Evolutionary conservation across 2,329 filamentous ascomycete genomes (phyloP).

Genomic region (Paecilomyces variotii): DNA sequence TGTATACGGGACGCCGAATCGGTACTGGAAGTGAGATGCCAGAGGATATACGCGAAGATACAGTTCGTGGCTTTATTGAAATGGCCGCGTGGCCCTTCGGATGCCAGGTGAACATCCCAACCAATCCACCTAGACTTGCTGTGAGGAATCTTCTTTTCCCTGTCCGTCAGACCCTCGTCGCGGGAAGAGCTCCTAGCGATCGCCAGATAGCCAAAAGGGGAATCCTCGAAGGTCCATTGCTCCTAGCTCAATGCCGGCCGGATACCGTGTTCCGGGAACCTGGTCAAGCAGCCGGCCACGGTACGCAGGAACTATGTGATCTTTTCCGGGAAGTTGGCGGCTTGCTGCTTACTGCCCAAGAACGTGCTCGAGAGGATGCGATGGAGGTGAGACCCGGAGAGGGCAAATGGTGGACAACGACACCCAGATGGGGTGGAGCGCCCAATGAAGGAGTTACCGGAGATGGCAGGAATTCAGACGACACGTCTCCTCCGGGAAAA

Average conservation of each 20-base stretch:
- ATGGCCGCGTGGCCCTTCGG: conserved; percentile 51
- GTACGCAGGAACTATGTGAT: conserved; percentile 41
- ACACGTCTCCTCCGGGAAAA: conserved; percentile 17
- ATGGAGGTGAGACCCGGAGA: conserved; percentile 44
- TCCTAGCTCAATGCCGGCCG: conserved; percentile 47
- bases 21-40: conserved; percentile 52
- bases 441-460: conserved; percentile 28
- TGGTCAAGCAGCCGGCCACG: conserved; percentile 19
- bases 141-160: conserved; percentile 47
- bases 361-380: conserved; percentile 49
- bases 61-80: conserved; percentile 49
- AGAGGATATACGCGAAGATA: conserved; percentile 48
- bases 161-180: conserved; percentile 48
- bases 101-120: conserved; percentile 43
- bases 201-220: conserved; percentile 45
- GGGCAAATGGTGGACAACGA: conserved; percentile 54
- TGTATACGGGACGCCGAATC: conserved; percentile 53
- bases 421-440: conserved; percentile 49
- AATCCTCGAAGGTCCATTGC: conserved; percentile 50
- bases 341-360: conserved; percentile 51
- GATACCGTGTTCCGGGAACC: conserved; percentile 46
- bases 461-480: conserved; percentile 22
- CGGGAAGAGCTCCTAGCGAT: conserved; percentile 47
- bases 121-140: conserved; percentile 40
- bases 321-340: conserved; percentile 50